Evolutionary conservation across 2,329 filamentous ascomycete species (phyloP).

Genomic region (Apiospora pterosperma): DNA sequence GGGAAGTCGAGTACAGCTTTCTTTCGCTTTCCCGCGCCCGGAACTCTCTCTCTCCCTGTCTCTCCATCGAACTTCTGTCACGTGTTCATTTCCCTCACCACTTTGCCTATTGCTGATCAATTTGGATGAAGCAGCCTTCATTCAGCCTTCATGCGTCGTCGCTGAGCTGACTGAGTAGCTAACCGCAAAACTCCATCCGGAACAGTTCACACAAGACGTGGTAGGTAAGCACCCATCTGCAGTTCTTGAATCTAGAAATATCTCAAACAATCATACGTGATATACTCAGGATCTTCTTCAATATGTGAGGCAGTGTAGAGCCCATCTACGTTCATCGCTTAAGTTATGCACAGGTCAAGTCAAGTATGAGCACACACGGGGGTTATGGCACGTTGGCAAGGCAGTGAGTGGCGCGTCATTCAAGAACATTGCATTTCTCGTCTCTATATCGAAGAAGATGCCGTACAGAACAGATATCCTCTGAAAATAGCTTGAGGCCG

Average conservation of each 20-base stretch:
- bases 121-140: too few relatives aligned
- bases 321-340: not conserved
- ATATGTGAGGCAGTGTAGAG: not conserved
- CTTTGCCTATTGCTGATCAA: too few relatives aligned
- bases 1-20: too few relatives aligned
- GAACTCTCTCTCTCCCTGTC: too few relatives aligned
- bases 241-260: not conserved
- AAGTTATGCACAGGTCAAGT: too few relatives aligned
- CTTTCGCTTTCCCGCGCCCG: too few relatives aligned
- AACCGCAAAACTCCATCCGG: too few relatives aligned
- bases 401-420: not conserved
- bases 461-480: not conserved
- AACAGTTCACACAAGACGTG: too few relatives aligned
- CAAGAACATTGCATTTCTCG: constrained; percentile 3
- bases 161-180: not conserved
- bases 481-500: not conserved
- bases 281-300: not conserved
- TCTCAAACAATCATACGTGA: not conserved
- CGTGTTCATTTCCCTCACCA: too few relatives aligned
- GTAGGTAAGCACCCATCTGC: not conserved
- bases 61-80: too few relatives aligned
- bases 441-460: constrained; percentile 2
- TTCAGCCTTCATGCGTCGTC: not conserved
- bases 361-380: too few relatives aligned
- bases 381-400: not conserved